These are phyloP conservation scores for Trichomonascaceae sp. DNA, from an alignment of 1,139 yeast genomes.

Conservation along the genomic window DNA sequence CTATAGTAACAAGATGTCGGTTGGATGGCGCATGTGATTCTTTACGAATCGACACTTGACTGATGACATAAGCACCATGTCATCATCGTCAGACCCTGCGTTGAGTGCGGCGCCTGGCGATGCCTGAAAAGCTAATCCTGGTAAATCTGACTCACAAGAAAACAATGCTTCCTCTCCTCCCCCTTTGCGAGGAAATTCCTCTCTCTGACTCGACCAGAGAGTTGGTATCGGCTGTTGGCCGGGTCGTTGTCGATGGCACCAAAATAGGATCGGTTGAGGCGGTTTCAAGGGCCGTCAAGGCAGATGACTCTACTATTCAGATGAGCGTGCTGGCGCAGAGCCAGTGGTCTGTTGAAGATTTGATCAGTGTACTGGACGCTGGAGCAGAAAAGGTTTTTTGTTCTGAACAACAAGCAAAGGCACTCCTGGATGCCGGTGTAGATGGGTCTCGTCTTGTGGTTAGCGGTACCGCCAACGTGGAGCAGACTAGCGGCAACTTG, in stretches of 20 bases:
- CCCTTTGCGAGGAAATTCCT: background rate
- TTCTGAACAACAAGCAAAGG: conserved; percentile 23
- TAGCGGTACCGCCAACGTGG: conserved; percentile 15
- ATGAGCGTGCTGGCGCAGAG: background rate
- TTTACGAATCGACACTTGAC: no score
- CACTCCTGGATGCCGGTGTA: conserved; percentile 37
- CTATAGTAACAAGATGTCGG: no score
- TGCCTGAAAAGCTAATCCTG: no score
- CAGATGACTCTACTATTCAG: background rate
- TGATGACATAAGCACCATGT: no score
- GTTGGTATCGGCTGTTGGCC: background rate
- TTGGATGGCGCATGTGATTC: no score
- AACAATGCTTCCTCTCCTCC: background rate
- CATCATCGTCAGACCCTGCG: no score
- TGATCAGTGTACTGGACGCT: conserved; percentile 47
- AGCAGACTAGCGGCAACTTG: conserved; percentile 16
- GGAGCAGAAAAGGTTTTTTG: conserved; percentile 51
- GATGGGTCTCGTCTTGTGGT: conserved; percentile 49
- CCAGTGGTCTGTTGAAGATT: conserved; percentile 29
- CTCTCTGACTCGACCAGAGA: background rate
- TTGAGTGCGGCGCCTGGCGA: no score
- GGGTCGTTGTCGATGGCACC: background rate
- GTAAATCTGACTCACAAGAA: background rate
- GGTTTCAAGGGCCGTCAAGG: background rate
- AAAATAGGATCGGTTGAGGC: background rate